Base-by-base conservation (phyloP, 306 rosid species). In the Pyrus communis region DNA sequence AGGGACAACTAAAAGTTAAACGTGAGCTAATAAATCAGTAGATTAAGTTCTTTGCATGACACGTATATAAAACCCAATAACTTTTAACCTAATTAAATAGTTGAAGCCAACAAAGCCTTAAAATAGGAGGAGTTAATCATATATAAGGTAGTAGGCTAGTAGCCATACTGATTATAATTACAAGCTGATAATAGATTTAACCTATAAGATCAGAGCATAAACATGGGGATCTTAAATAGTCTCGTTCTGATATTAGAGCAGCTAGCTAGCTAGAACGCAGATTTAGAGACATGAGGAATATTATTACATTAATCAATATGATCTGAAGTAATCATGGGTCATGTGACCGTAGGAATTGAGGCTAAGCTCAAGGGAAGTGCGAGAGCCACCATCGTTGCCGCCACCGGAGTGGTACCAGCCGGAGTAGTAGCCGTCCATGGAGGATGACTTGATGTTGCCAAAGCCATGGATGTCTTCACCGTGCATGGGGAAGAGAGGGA, bases 401-500 rank as follows among this genome's bases (percentile, higher is more conserved):
- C 62, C 82, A 12, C 76, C 83, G 22, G 83, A 43, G 23, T 80
- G 83, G 69, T 85, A 85, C 87, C 96, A 85, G 65, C 87, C 80
- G 67, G 83, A 55, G 82, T 66, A 86, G 86, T 84, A 86, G 67
- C 87, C 79, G 73, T 83, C 75, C 55, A 51, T 51, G n/a, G 88
- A 85, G 80, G 83, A 80, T 21, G 97, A 74, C 67, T 75, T 89
- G 66, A 86, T 70, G 84, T 79, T 83, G 85, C 83, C 86, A 77
- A 83, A 90, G 77, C 87, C 95, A 35, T 83, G 84, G 75, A 90
- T 73, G 71, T 89, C 94, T 27, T 89, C 99, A 31, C 87, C 89
- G 33, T 90, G 99, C 90, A 92, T 88, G 65, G 99, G 99, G 69
- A 95, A 95, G 45, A 95, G 89, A 19, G 97, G 97, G 45, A 95